These are phyloP conservation scores for Aspergillus luchuensis DNA, from an alignment of 2,329 filamentous ascomycete genomes.

Conservation along the genomic window DNA sequence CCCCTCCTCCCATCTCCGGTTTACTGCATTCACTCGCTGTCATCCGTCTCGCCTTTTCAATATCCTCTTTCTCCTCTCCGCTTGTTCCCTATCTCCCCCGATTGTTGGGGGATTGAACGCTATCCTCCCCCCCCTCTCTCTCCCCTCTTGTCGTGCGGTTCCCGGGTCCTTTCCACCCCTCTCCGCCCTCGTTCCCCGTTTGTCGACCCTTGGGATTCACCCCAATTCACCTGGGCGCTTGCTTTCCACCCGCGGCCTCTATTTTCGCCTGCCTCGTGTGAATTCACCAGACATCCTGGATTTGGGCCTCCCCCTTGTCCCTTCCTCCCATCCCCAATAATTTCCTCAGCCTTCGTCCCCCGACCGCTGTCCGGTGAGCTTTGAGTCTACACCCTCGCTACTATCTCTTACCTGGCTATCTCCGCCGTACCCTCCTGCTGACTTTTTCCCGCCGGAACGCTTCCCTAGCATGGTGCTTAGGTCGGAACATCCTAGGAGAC, in stretches of 20 bases:
- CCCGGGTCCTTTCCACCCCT: conserved; percentile 31
- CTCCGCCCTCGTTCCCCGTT: conserved; percentile 30
- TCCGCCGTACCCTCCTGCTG: conserved; percentile 11
- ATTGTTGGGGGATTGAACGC: conserved; percentile 14
- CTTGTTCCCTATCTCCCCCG: conserved; percentile 6
- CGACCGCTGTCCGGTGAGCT: conserved; percentile 9
- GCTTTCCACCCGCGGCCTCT: conserved; percentile 15
- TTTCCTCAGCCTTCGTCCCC: neutral
- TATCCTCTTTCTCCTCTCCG: conserved; percentile 11
- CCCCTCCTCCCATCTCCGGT: neutral
- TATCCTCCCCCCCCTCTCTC: conserved; percentile 12
- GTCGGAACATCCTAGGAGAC: conserved; percentile 17
- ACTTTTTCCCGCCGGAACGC: conserved; percentile 15
- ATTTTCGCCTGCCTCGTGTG: neutral
- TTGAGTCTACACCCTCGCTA: neutral
- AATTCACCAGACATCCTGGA: neutral
- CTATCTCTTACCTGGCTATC: conserved; percentile 3
- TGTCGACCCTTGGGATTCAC: conserved; percentile 16
- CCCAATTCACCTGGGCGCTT: conserved; percentile 21
- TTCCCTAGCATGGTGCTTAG: conserved; percentile 21
- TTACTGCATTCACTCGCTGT: neutral
- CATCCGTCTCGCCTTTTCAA: neutral
- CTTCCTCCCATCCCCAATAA: neutral
- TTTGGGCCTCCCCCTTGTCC: conserved; percentile 3
- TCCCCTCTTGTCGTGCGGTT: conserved; percentile 19